Conservation (phyloP, 2,329 filamentous ascomycete genomes). For the Teratosphaeria destructans region DNA sequence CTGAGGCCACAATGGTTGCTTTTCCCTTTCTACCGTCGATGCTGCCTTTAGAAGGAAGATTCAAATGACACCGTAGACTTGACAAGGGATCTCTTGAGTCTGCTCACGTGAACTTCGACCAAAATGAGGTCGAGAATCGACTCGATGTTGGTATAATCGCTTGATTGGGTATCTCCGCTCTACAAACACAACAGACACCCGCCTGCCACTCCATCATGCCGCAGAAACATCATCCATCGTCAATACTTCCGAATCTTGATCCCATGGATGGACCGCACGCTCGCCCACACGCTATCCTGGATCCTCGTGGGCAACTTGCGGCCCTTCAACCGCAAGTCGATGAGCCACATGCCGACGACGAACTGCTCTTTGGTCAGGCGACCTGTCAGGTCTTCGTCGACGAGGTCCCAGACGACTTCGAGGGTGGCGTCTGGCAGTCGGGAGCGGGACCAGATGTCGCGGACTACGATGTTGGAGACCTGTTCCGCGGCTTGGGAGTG, state of each 20-base stretch:
- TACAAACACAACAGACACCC: neutral
- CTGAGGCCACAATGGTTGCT: neutral
- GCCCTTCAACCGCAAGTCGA: slow-evolving; percentile 71
- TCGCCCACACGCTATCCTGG: slow-evolving; percentile 65
- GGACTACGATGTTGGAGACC: slow-evolving; percentile 57
- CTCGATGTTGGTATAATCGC: too few relatives aligned
- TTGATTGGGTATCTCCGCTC: neutral
- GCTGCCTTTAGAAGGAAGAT: too few relatives aligned
- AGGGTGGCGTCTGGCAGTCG: slow-evolving; percentile 58
- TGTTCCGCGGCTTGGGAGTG: slow-evolving; percentile 17
- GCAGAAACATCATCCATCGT: neutral
- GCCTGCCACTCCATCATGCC: neutral
- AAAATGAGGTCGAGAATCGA: too few relatives aligned
- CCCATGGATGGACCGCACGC: slow-evolving; percentile 41
- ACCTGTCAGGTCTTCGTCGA: slow-evolving; percentile 48
- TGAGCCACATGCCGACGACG: slow-evolving; percentile 72
- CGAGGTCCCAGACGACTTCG: slow-evolving; percentile 66
- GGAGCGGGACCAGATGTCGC: slow-evolving; percentile 66
- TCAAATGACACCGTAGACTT: too few relatives aligned
- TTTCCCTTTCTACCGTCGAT: too few relatives aligned
- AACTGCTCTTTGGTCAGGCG: slow-evolving; percentile 60
- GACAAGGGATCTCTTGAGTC: too few relatives aligned
- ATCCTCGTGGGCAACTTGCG: slow-evolving; percentile 65
- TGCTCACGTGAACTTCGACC: too few relatives aligned
- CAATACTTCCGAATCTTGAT: slow-evolving; percentile 22